A percentile compares a stretch with the other conserved stretches of the same genome.
Evolutionary conservation across 108 stramenopile genomes (phyloP).

Genomic region (Conticribra weissflogii): DNA sequence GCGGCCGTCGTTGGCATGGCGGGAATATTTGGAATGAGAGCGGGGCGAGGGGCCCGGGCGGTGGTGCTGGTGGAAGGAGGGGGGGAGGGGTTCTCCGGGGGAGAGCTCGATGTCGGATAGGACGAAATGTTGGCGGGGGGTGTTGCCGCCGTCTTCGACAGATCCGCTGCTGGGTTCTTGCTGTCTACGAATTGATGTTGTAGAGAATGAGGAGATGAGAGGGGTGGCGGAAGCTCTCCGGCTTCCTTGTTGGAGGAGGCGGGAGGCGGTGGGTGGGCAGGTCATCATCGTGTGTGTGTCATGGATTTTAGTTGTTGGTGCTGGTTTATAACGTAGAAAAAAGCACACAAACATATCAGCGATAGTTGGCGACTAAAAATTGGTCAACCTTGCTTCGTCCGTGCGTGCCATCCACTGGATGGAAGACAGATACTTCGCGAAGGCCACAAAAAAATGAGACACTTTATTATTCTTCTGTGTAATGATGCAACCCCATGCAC

Average conservation of each 20-base stretch:
- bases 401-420: too few species aligned
- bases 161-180: too few species aligned
- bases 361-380: too few species aligned
- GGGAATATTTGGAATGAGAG: constrained; percentile 8
- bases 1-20: constrained; percentile 41
- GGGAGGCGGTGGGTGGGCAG: neutral
- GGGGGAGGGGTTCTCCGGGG: constrained; percentile 45
- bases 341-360: too few species aligned
- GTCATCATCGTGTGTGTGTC: neutral
- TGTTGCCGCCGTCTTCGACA: too few species aligned
- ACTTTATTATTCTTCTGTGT: too few species aligned
- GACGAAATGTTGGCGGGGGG: constrained; percentile 48
- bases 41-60: constrained; percentile 14
- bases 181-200: neutral
- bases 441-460: too few species aligned
- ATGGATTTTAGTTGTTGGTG: too few species aligned
- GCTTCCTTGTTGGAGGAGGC: neutral
- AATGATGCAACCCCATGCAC: too few species aligned
- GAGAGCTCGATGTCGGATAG: constrained; percentile 35
- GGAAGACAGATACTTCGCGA: too few species aligned
- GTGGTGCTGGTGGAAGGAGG: constrained; percentile 32
- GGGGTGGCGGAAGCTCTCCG: neutral
- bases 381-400: too few species aligned
- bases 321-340: too few species aligned
- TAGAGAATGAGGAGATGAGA: neutral